Conservation (phyloP, 352 stramenopile genomes). For the Phytophthora pini region DNA sequence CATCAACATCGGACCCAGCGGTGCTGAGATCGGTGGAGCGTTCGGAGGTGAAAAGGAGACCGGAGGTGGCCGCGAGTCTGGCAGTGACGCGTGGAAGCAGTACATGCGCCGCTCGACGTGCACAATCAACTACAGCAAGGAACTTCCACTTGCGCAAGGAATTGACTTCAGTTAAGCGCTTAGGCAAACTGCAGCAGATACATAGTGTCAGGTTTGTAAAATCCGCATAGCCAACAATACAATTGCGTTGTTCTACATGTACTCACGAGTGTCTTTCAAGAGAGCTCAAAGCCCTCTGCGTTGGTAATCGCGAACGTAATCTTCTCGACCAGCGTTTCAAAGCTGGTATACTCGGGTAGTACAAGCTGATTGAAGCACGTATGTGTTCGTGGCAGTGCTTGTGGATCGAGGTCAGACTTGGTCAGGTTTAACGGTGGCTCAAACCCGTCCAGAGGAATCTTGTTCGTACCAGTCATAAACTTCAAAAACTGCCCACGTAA, state of each 20-base stretch:
- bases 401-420: constrained; percentile 72
- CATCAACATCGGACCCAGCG: constrained; percentile 92
- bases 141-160: constrained; percentile 91
- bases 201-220: constrained; percentile 12
- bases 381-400: constrained; percentile 76
- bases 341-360: constrained; percentile 78
- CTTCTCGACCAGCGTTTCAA: constrained; percentile 72
- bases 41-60: constrained; percentile 95
- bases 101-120: constrained; percentile 95
- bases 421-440: constrained; percentile 89
- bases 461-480: constrained; percentile 87
- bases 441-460: constrained; percentile 86
- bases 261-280: constrained; percentile 33
- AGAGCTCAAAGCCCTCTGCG: constrained; percentile 83
- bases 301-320: constrained; percentile 83
- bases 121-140: constrained; percentile 94
- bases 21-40: constrained; percentile 92
- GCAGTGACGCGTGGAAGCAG: constrained; percentile 94
- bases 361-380: constrained; percentile 93
- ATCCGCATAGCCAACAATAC: constrained; percentile 12
- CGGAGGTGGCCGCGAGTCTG: constrained; percentile 90
- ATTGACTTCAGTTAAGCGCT: constrained; percentile 88
- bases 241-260: constrained; percentile 8
- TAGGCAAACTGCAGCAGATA: constrained; percentile 3
- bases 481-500: constrained; percentile 75